These are phyloP conservation scores for Rhododendron williamsianum DNA, from an alignment of 148 eudicot species.

Conservation along the genomic window DNA sequence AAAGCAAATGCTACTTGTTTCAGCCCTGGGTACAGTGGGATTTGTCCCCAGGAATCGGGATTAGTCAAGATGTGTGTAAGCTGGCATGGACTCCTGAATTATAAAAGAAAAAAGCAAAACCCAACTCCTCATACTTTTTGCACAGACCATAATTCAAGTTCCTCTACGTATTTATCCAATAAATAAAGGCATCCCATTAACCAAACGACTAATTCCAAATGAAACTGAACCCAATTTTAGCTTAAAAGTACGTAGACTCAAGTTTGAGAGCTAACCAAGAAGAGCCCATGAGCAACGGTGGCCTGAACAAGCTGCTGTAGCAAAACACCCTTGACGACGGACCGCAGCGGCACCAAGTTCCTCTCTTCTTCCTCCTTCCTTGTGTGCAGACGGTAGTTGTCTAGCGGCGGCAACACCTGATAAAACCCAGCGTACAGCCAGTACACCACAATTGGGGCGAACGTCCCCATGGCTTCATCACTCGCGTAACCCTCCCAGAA, in stretches of 20 bases:
- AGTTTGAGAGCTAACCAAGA: constrained; percentile 23
- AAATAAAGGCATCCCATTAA: neutral
- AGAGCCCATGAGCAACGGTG: constrained; percentile 36
- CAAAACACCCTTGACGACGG: constrained; percentile 43
- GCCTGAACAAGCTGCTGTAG: constrained; percentile 48
- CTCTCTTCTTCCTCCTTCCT: constrained; percentile 41
- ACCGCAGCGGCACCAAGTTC: constrained; percentile 30
- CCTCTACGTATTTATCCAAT: neutral
- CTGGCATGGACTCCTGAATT: neutral
- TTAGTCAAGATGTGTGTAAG: neutral
- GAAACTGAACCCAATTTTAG: neutral
- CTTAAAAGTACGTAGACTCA: neutral
- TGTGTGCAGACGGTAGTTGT: constrained; percentile 46
- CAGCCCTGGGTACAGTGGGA: neutral
- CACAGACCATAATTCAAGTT: neutral
- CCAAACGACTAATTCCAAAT: neutral
- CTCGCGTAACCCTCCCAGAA: constrained; percentile 52
- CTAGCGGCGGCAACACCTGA: constrained; percentile 37
- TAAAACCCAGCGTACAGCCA: constrained; percentile 58
- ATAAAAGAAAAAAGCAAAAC: neutral
- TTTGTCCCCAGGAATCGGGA: neutral
- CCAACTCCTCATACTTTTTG: neutral
- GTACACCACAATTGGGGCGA: constrained; percentile 48
- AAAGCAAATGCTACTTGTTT: neutral
- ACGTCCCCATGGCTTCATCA: constrained; percentile 48